These are phyloP conservation scores for Pelargonium citronellum DNA, from an alignment of 441 rosid genomes.

Conservation along the genomic window DNA sequence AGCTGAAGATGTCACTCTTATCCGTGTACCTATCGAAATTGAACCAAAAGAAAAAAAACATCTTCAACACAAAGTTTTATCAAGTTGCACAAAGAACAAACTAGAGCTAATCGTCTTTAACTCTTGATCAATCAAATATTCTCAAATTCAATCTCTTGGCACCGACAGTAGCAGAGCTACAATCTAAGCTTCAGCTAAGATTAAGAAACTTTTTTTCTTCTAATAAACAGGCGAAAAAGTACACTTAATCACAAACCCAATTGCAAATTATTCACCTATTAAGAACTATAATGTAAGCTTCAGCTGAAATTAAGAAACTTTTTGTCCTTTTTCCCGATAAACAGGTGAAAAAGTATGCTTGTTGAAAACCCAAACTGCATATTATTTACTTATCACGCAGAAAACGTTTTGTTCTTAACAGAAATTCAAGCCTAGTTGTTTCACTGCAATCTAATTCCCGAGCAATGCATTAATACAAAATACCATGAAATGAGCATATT, in stretches of 20 bases:
- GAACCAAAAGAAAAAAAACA: not conserved
- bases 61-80: slow-evolving; percentile 17
- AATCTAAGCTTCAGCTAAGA: too few species aligned
- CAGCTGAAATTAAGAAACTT: too few species aligned
- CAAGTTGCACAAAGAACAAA: slow-evolving; percentile 7
- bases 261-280: too few species aligned
- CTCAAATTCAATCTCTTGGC: not conserved
- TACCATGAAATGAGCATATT: too few species aligned
- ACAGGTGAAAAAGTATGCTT: not conserved
- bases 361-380: not conserved
- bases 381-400: not conserved
- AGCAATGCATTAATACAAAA: too few species aligned
- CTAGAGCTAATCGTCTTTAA: not conserved
- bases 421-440: too few species aligned
- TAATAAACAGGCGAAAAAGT: too few species aligned
- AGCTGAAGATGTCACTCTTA: slow-evolving; percentile 88
- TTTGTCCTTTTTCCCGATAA: not conserved
- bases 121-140: not conserved
- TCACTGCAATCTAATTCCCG: too few species aligned
- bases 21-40: slow-evolving; percentile 58
- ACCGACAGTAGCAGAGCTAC: not conserved
- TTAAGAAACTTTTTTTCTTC: too few species aligned
- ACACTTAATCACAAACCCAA: too few species aligned
- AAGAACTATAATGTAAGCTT: too few species aligned
- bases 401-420: not conserved